Evolutionary conservation across 495 filamentous ascomycete species (phyloP).

Genomic region (Cenococcum geophilum): DNA sequence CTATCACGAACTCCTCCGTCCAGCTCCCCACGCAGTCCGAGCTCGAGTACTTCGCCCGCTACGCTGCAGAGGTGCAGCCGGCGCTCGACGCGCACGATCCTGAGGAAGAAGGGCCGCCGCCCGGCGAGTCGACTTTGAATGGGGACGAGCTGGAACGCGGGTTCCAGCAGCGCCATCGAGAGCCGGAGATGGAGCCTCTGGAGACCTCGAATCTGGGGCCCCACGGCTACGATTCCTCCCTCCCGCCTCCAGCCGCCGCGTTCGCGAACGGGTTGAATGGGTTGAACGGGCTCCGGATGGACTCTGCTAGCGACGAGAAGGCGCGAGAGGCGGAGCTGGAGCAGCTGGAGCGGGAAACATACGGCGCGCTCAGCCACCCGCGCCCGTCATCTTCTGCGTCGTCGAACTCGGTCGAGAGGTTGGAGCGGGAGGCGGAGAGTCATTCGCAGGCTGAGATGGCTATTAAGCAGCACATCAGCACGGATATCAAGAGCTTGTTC

Average conservation of each 20-base stretch:
- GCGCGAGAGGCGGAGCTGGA: constrained; percentile 9
- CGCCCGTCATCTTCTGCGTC: constrained; percentile 30
- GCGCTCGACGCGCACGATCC: constrained; percentile 87
- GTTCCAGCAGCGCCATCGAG: constrained; percentile 7
- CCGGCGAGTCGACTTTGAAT: constrained; percentile 50
- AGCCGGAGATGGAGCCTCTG: constrained; percentile 28
- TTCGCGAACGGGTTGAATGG: neutral
- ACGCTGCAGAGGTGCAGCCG: constrained; percentile 72
- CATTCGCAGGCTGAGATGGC: constrained; percentile 67
- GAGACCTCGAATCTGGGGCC: constrained; percentile 14
- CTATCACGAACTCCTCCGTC: constrained; percentile 34
- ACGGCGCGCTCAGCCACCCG: constrained; percentile 25
- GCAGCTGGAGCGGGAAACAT: constrained; percentile 14
- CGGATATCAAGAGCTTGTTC: constrained; percentile 83
- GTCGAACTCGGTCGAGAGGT: constrained; percentile 30
- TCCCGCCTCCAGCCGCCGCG: constrained; percentile 1
- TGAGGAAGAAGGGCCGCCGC: constrained; percentile 37
- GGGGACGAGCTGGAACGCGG: constrained; percentile 42
- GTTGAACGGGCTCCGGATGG: neutral
- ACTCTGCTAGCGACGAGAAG: constrained; percentile 13
- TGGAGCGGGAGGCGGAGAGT: constrained; percentile 43
- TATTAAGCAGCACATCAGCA: constrained; percentile 81
- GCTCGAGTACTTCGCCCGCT: constrained; percentile 79
- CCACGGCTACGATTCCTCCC: constrained; percentile 18
- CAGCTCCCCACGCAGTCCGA: constrained; percentile 48